These are phyloP conservation scores for Leishmania tropica DNA, from an alignment of 208 protist species.

Conservation along the genomic window DNA sequence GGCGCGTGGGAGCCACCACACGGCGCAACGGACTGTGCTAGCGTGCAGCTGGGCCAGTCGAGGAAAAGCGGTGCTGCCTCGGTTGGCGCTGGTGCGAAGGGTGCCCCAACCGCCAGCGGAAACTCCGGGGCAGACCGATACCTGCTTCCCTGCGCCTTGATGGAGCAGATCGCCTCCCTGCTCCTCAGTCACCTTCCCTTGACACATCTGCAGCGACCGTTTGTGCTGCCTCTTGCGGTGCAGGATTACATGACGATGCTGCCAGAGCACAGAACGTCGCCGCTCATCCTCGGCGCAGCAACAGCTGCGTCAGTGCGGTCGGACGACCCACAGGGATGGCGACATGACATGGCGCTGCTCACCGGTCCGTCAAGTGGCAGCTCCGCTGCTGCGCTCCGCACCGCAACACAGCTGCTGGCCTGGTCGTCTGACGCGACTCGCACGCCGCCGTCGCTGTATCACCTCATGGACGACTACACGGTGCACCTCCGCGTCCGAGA, in stretches of 20 bases:
- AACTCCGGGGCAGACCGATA: constrained; percentile 11
- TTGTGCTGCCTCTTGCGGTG: constrained; percentile 68
- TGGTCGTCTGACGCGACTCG: constrained; percentile 15
- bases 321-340: constrained; percentile 4
- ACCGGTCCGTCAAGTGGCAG: neutral
- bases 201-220: constrained; percentile 53
- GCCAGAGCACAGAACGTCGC: constrained; percentile 43
- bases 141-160: constrained; percentile 48
- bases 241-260: constrained; percentile 76
- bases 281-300: constrained; percentile 16
- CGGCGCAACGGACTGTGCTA: neutral
- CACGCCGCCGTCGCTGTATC: constrained; percentile 36
- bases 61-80: neutral
- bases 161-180: constrained; percentile 66
- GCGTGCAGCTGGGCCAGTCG: neutral
- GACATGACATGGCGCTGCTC: constrained; percentile 11
- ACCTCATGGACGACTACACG: constrained; percentile 46
- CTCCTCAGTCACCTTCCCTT: constrained; percentile 75
- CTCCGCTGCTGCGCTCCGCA: constrained; percentile 12
- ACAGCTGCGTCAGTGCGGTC: constrained; percentile 24
- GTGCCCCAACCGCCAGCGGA: neutral
- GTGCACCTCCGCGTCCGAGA: constrained; percentile 44
- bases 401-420: constrained; percentile 12
- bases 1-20: neutral
- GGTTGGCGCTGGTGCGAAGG: neutral